Base-by-base conservation (phyloP, 139 green algal genomes). In the Astrephomene gubernaculifera region DNA sequence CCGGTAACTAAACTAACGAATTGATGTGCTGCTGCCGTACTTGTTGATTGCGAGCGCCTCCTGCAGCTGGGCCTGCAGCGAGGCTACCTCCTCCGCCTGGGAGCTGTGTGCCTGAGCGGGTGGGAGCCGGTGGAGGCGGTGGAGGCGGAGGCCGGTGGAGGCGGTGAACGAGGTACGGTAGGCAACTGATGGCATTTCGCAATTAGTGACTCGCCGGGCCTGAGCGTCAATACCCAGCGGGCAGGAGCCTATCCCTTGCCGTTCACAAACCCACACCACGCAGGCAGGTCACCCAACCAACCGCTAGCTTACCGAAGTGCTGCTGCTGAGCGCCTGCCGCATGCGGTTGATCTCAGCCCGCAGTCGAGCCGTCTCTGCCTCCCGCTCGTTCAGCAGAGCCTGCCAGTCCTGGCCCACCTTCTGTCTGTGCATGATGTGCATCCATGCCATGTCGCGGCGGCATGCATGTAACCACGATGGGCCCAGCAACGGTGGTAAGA, bases 331-430 rank as follows among this genome's bases (percentile, higher is more conserved):
- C 2, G 83, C 83, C 17, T 80, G 73, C 1, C 83, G 73, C 65
- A 88, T 38, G 29, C 83, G 74, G 73, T 63, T 71, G 53, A 88
- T 80, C 52, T 91, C 83, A 38, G 78, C 82, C 5, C 67, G 78
- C 64, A 91, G 35, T 2, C 87, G 78, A 2, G 72, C 87, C n/a
- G 35, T 52, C 29, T 89, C 83, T 31, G 78, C 64, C 71, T 91
- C 87, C 61, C 86, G 86, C 44, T 73, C 85, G 12, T 33, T 52
- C 4, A 85, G 43, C 0, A 89, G 65, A 27, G 39, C 36, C 24
- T 69, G 38, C 64, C 79, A 82, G n/a, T 88, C 83, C 63, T 61
- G 38, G 9, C 79, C 83, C 0, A 63, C 54, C 71, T 81, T 82
- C 29, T 79, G 54, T 29, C 83, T 87, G 83, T 35, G 36, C 29